Evolutionary conservation across 2,329 filamentous ascomycete species (phyloP).

Genomic region (Periconia digitata): DNA sequence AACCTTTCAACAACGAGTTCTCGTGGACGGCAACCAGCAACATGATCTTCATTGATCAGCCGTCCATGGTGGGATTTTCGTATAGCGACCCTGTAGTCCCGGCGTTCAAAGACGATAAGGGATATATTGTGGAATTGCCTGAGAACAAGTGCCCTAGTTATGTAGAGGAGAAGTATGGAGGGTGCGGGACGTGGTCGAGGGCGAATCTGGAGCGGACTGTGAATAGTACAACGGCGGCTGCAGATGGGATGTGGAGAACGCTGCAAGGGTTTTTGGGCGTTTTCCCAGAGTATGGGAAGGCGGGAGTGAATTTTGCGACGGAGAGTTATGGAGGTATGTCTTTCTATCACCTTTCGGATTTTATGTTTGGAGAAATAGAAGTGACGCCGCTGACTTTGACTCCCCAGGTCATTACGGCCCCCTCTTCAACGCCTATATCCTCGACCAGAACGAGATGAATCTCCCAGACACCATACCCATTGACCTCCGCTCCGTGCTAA

Average conservation of each 20-base stretch:
- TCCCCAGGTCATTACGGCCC: not conserved
- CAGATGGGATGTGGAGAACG: constrained; percentile 63
- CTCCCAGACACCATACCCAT: constrained; percentile 51
- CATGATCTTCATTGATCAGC: constrained; percentile 72
- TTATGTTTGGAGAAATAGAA: too few species aligned
- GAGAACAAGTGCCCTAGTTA: constrained; percentile 55
- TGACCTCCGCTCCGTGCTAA: constrained; percentile 53
- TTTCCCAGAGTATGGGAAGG: constrained; percentile 52
- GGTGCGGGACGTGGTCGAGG: constrained; percentile 60
- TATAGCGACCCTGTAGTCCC: constrained; percentile 51
- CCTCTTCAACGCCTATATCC: constrained; percentile 43
- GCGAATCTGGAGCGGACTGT: constrained; percentile 54
- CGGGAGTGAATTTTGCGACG: constrained; percentile 58
- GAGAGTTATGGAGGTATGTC: constrained; percentile 63
- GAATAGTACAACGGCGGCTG: constrained; percentile 56
- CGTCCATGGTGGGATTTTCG: constrained; percentile 60
- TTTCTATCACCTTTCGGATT: too few species aligned
- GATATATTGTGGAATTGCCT: constrained; percentile 48
- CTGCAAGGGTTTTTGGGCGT: constrained; percentile 65
- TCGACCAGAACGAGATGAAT: constrained; percentile 49
- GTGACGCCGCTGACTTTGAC: too few species aligned
- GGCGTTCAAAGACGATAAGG: constrained; percentile 36
- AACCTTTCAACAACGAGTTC: constrained; percentile 61
- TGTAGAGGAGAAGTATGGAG: constrained; percentile 37
- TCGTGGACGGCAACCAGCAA: constrained; percentile 66